A percentile compares a stretch with the other conserved stretches of the same genome.
These are phyloP conservation scores for Scedosporium dehoogii DNA, from an alignment of 2,329 filamentous ascomycete genomes.

Conservation along the genomic window DNA sequence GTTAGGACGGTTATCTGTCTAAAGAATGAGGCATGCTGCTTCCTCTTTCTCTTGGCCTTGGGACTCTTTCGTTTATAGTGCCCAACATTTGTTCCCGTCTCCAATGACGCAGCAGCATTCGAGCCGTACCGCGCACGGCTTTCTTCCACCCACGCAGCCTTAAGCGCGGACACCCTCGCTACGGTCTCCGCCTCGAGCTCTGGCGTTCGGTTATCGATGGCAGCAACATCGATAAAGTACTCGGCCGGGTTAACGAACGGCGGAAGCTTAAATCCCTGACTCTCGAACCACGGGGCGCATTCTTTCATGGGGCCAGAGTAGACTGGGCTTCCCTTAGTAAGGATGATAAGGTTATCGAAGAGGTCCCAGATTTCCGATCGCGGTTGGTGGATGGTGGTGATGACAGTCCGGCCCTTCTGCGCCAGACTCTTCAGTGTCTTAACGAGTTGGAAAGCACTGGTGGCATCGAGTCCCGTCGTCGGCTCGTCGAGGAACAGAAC, in stretches of 20 bases:
- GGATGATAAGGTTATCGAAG: slow-evolving; percentile 61
- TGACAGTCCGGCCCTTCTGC: slow-evolving; percentile 57
- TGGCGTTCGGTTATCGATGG: slow-evolving; percentile 60
- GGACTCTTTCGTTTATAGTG: not conserved
- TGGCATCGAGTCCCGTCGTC: slow-evolving; percentile 68
- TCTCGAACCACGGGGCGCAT: slow-evolving; percentile 55
- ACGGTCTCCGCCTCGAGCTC: slow-evolving; percentile 53
- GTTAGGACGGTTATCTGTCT: slow-evolving; percentile 59
- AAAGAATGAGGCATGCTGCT: slow-evolving; percentile 42
- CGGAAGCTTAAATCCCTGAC: slow-evolving; percentile 50
- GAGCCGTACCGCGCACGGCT: slow-evolving; percentile 17
- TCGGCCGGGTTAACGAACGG: slow-evolving; percentile 71
- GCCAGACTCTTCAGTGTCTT: slow-evolving; percentile 60
- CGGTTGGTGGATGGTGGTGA: slow-evolving; percentile 69
- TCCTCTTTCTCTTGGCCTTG: slow-evolving; percentile 9
- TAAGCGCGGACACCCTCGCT: slow-evolving; percentile 50
- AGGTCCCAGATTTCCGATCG: slow-evolving; percentile 71
- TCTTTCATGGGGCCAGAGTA: slow-evolving; percentile 52
- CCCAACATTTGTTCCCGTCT: not conserved
- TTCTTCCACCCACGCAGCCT: slow-evolving; percentile 45
- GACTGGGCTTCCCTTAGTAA: slow-evolving; percentile 57
- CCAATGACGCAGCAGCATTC: slow-evolving; percentile 6
- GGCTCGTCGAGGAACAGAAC: slow-evolving; percentile 72
- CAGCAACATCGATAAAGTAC: slow-evolving; percentile 64
- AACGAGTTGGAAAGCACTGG: slow-evolving; percentile 65